Base-by-base conservation (phyloP, 2,329 filamentous ascomycete species). In the Pseudogymnoascus pannorum region DNA sequence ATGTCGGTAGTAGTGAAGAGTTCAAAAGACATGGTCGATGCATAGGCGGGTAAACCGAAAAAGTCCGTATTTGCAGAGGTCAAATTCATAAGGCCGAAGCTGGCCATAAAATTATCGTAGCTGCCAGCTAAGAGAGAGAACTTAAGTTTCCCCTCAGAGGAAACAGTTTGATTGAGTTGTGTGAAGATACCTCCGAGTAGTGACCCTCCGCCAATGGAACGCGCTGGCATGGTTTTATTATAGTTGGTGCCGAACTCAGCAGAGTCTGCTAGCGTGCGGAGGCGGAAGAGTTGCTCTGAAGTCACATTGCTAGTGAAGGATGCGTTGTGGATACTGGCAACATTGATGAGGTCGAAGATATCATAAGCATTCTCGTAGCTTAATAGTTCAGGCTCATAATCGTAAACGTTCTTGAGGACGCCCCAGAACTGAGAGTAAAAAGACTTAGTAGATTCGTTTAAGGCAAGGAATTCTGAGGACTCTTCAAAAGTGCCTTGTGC, bases 371-470 rank as follows among this genome's bases (percentile, higher is more conserved):
- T 69, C 4, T 51, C 61, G 57, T 69, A 71, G 60, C 57, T 62
- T 18, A 69, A 60, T 16, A 64, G 26, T 36, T 36, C 33, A 36
- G 33, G 33, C 3, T 62, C 38, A 36, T 65, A 62, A 26, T 65
- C 63, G 18, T 67, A 63, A 6, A 69, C 67, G 35, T 66, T 61
- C 20, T 66, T 59, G 35, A 70, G 60, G 18, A 64, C 58, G n/a
- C 62, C 60, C 33, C 65, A 66, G 60, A 71, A 69, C 31, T 63
- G 61, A 33, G 65, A 57, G 33, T 71, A 71, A 58, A 71, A 70
- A 31, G 59, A 26, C 29, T 67, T 67, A 8, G 69, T 70, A 9
- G 62, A 62, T 29, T 63, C 60, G 24, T 66, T 29, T 4, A 65
- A 63, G 26, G 60, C 54, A 12, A 60, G 62, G 36, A 64, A 70